Percentiles rank a stretch among this genome's conserved stretches.
These are phyloP conservation scores for Poa pratensis DNA, from an alignment of 176 grass and related monocot genomes.

Conservation along the genomic window DNA sequence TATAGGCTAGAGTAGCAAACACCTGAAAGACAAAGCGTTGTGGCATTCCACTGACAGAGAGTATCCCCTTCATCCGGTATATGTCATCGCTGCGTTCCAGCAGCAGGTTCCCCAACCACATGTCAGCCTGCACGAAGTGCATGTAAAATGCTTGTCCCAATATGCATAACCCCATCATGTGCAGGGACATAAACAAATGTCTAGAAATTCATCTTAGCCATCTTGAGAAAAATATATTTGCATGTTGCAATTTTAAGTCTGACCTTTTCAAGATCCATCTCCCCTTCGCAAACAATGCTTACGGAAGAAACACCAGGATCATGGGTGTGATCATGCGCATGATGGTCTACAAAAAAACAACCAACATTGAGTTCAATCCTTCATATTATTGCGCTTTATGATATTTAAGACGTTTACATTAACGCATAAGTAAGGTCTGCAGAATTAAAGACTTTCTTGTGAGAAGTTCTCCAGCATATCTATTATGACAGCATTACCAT, in stretches of 20 bases:
- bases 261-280: conserved; percentile 95
- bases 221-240: conserved; percentile 39
- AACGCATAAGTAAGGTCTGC: background rate
- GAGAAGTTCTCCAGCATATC: background rate
- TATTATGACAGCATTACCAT: background rate
- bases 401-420: background rate
- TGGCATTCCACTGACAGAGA: conserved; percentile 93
- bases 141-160: conserved; percentile 40
- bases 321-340: conserved; percentile 90
- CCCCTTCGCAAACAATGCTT: conserved; percentile 97
- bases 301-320: conserved; percentile 98
- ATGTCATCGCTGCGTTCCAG: conserved; percentile 90
- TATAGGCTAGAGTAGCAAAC: conserved; percentile 2
- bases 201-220: conserved; percentile 20
- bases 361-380: conserved; percentile 18
- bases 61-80: conserved; percentile 95
- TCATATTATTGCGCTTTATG: background rate
- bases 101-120: conserved; percentile 93
- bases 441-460: background rate
- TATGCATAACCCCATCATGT: conserved; percentile 18
- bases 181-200: conserved; percentile 11
- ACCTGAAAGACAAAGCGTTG: conserved; percentile 98
- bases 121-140: conserved; percentile 68
- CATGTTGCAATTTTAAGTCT: conserved; percentile 33
- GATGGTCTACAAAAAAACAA: conserved; percentile 72